A percentile compares a stretch with the other conserved stretches of the same genome.
Conservation (phyloP, 148 eudicot species). For the Agrostemma githago region DNA sequence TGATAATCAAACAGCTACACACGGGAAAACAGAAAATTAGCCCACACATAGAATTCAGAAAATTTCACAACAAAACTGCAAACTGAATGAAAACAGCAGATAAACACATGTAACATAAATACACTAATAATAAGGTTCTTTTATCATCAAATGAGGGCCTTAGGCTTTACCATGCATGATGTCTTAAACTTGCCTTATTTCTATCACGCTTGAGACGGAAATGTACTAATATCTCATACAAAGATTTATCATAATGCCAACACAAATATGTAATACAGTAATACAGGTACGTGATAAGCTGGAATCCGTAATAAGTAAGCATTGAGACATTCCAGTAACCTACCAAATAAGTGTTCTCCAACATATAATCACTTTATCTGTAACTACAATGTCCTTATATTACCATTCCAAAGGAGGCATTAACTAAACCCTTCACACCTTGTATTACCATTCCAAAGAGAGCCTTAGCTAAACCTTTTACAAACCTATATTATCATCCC, state of each 20-base stretch:
- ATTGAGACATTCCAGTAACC: not conserved
- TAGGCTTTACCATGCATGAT: not conserved
- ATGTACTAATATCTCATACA: not conserved
- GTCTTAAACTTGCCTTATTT: not conserved
- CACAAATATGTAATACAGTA: not conserved
- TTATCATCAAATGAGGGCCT: not conserved
- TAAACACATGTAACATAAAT: not conserved
- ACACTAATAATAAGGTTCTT: not conserved
- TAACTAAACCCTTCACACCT: not conserved
- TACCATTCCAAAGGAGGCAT: not conserved
- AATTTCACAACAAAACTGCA: conserved; percentile 4
- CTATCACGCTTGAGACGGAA: not conserved
- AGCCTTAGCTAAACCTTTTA: not conserved
- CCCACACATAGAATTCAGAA: not conserved
- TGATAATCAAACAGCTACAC: conserved; percentile 79
- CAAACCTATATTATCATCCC: not conserved
- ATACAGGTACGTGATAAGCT: not conserved
- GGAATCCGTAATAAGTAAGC: not conserved
- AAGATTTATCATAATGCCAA: not conserved
- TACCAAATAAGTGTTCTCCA: no score
- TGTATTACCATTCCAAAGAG: no score
- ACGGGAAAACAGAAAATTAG: conserved; percentile 8
- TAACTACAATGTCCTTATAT: no score
- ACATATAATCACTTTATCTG: no score
- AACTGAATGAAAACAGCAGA: not conserved